phyloP scores from a whole-genome alignment of 2,329 filamentous ascomycete genomes.

The Botryotinia narcissicola region DNA sequence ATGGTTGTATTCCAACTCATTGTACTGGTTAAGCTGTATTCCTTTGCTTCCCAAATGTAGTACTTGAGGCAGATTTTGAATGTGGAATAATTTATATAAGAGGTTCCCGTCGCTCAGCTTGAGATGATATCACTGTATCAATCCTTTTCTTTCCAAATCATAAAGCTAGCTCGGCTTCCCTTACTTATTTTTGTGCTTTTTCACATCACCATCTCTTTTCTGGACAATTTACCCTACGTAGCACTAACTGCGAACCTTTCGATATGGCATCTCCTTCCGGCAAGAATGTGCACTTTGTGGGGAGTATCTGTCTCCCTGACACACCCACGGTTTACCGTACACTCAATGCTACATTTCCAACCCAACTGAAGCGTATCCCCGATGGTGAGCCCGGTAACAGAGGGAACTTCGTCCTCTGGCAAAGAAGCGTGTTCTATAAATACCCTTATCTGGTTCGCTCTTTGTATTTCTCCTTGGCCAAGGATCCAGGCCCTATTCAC shows the following conservation, averaged over 20 bases:
- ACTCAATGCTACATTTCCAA: slow-evolving; percentile 35
- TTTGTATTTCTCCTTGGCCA: slow-evolving; percentile 17
- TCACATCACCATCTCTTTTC: background rate
- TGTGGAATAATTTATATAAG: background rate
- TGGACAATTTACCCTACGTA: background rate
- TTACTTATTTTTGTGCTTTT: background rate
- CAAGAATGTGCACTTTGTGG: slow-evolving; percentile 37
- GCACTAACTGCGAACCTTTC: background rate
- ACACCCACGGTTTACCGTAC: slow-evolving; percentile 39
- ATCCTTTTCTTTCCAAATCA: background rate
- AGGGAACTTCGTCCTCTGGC: slow-evolving; percentile 39
- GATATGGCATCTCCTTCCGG: background rate
- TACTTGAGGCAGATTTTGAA: background rate
- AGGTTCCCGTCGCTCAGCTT: background rate
- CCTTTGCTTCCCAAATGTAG: background rate
- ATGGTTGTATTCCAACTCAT: background rate
- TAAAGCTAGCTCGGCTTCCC: background rate
- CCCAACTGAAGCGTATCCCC: slow-evolving; percentile 41
- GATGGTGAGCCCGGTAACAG: slow-evolving; percentile 44
- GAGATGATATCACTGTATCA: background rate
- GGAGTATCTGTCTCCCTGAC: slow-evolving; percentile 41
- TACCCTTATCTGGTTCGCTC: slow-evolving; percentile 20
- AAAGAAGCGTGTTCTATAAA: slow-evolving; percentile 36
- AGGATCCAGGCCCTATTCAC: slow-evolving; percentile 4
- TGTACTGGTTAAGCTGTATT: background rate